Base-by-base conservation (phyloP, 495 filamentous ascomycete species). In the Achaetomiella virescens region DNA sequence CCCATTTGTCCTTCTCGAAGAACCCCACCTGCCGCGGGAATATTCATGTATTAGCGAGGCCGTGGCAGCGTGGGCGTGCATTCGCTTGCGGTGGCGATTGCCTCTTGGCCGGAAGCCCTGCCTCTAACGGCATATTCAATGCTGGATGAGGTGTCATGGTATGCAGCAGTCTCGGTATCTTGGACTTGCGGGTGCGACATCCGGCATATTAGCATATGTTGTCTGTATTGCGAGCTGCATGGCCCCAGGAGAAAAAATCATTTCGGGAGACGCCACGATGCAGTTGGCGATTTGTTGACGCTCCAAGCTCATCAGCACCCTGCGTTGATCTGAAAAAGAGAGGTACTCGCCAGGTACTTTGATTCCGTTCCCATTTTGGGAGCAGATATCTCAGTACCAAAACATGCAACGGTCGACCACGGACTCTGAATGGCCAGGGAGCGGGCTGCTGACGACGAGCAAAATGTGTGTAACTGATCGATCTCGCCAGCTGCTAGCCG, bases 391-490 rank as follows among this genome's bases (percentile, higher is more conserved):
- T 7, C 12, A 2, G 43, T 22, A 46, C 24, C 43, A 60, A 22
- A 24, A 38, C 14, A 36, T 17, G 12, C n/a, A n/a, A n/a, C n/a
- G n/a, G n/a, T n/a, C n/a, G n/a, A n/a, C n/a, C n/a, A n/a, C n/a
- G n/a, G n/a, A n/a, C 29, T 57, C 47, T 63, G 58, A 70, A 22
- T 68, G 65, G 66, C 41, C 59, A 46, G 57, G 37, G 36, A 54
- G 21, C 37, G 31, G 45, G 36, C 52, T 65, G 59, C 60, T 71
- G 69, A 69, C 63, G 58, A 64, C 29, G 57, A 66, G 33, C 41
- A 57, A n/a, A 65, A 68, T 70, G 66, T 65, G 67, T 48, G 40
- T 62, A 48, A 52, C 67, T 33, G 33, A 54, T 47, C 61, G 61
- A 55, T 48, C 48, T 31, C 22, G 29, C 43, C 29, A 17, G 22